Evolutionary conservation across 148 eudicot species (phyloP), one percentile per base, ranked within the genome.

Genomic region (Mesembryanthemum crystallinum): DNA sequence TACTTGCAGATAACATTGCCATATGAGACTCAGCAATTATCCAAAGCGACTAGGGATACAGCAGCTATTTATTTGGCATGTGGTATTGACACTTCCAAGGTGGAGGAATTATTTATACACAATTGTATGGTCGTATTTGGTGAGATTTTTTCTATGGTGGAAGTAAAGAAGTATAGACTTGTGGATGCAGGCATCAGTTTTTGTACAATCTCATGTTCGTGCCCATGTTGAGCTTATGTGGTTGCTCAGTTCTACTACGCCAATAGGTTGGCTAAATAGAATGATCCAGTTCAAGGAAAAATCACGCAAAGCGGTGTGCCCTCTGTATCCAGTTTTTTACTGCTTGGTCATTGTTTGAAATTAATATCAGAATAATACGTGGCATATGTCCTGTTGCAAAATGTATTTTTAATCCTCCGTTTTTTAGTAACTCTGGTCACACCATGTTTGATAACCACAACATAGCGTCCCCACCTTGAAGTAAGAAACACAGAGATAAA

Each of bases 271-370:
- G 99, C 86, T 96, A 51, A 92, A 92, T 76, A 88, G 82, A 85
- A 96, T 96, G 99, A 96, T 96, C 54, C 99, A 96, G 62, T 96
- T 96, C 83, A 96, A 96, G 86, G 99, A 96, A 87, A 96, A 96
- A 84, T 96, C 99, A 47, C 84, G 87, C 73, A 96, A 96, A 83
- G 89, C 88, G 85, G 99, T 96, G 68, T 69, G 77, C 66, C 51
- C 28, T 69, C 78, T 69, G 47, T 59, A 72, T 55, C 70, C 64
- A 23, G 25, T 73, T 49, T 42, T 12, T 29, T 28, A 72, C 18
- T 73, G 33, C 27, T 32, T 4, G 15, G 7, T 67, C 54, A 51
- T 72, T 37, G 3, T 35, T 35, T 35, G 39, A 35, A 35, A 35
- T 35, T 35, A 35, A 3, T 35, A 2, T 35, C 39, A 35, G 39